phyloP scores from a whole-genome alignment of 192 early-diverging fungal species.

The Rhizophagus sp. region DNA sequence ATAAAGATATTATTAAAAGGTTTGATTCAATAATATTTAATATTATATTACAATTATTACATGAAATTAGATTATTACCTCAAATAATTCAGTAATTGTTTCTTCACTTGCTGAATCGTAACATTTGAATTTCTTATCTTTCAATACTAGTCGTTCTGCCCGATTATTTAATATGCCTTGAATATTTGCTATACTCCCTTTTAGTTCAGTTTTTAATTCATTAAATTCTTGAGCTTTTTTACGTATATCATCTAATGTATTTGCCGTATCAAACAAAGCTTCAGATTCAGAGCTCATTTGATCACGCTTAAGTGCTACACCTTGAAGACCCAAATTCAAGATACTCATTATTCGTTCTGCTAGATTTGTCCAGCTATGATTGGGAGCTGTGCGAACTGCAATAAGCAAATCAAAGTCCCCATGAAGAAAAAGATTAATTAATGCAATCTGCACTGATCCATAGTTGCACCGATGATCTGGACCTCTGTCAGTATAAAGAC shows the following conservation, averaged over 20 bases:
- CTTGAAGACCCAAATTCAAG: neutral
- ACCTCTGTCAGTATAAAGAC: neutral
- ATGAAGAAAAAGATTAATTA: neutral
- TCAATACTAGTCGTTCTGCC: no score
- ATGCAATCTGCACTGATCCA: neutral
- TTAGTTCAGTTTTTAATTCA: neutral
- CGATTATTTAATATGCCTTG: no score
- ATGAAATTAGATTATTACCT: no score
- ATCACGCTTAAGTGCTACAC: neutral
- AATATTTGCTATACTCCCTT: neutral
- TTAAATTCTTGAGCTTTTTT: neutral
- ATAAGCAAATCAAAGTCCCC: neutral
- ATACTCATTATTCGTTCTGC: neutral
- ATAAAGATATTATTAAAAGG: no score
- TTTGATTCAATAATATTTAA: no score
- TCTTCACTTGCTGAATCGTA: no score
- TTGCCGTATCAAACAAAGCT: neutral
- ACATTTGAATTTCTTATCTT: no score
- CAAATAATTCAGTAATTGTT: no score
- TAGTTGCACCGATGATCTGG: neutral
- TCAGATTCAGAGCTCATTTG: neutral
- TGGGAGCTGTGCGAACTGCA: neutral
- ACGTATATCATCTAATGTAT: neutral
- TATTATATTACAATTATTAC: no score
- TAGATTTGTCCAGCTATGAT: neutral